Evolutionary conservation across 192 early-diverging fungal genomes (phyloP), one percentile per base, ranked within the genome.

Genomic region (Coemansia sp.): DNA sequence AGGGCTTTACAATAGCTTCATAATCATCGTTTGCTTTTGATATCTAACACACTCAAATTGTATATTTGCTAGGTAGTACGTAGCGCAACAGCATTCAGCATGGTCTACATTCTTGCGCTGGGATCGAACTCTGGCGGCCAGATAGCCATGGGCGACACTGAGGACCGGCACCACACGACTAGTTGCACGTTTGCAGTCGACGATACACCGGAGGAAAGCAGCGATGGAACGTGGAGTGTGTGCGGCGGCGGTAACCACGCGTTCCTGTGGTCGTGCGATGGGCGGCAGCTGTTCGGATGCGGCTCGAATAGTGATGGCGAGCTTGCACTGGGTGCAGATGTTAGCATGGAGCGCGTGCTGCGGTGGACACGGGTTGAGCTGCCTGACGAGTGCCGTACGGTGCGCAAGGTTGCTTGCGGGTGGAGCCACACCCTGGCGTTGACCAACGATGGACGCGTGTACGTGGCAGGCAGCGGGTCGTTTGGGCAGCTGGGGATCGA

Each of bases 121-220:
- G 82, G 78, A 21, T 84, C 82, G 2, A 79, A 84, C 61, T 78
- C 83, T 46, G 35, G 75, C 42, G 74, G 83, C 0, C 75, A 84
- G 64, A 65, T 84, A 7, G 79, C 72, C 4, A 71, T 66, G 13
- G 65, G 70, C 51, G 31, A 60, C 52, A 26, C 45, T 25, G 66
- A 79, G 4, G 81, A 83, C 30, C 67, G 53, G 23, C 72, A 71
- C 46, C 20, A 52, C 52, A 49, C 59, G 15, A 37, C 43, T 12
- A 12, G 30, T 16, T 58, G 75, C 16, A 15, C 2, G 39, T 59
- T 66, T 37, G 37, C 39, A 10, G 20, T 7, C 2, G 23, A 26
- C 1, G 13, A 13, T 13, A 13, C 13, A 23, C 9, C 48, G 13
- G 48, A 23, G 48, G 48, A 23, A 4, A 13, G 13, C 40, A 23